Conservation (phyloP, 805 yeast genomes). For the Blastobotrys attinorum region DNA sequence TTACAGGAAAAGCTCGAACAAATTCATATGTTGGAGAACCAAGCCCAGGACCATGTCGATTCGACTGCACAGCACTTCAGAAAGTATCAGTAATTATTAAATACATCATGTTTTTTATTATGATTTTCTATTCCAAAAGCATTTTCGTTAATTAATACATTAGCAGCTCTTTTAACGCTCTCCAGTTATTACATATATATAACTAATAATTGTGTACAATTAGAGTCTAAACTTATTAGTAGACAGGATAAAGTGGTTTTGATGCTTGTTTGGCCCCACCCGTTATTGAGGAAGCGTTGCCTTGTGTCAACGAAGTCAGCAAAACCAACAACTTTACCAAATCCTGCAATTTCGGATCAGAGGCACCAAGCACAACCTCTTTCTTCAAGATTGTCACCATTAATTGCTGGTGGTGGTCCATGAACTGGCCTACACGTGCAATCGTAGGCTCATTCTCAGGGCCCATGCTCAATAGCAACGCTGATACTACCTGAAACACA, state of each 20-base stretch:
- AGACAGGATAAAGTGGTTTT: not conserved
- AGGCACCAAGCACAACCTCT: conserved; percentile 32
- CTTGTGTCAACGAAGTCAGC: conserved; percentile 44
- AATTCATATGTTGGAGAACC: conserved; percentile 20
- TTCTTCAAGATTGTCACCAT: conserved; percentile 56
- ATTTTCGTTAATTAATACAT: not conserved
- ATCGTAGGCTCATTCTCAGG: conserved; percentile 59
- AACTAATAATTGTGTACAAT: not conserved
- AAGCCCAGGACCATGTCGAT: conserved; percentile 2
- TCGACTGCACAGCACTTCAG: not conserved
- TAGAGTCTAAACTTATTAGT: not conserved
- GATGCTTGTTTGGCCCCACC: conserved; percentile 2
- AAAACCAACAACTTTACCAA: conserved; percentile 50
- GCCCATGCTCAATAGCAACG: conserved; percentile 68
- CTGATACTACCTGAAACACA: conserved; percentile 59
- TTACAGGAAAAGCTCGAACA: conserved; percentile 58
- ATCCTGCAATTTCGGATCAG: conserved; percentile 35
- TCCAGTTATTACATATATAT: not conserved
- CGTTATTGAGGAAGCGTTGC: no score
- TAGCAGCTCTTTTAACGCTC: not conserved
- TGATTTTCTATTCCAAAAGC: not conserved
- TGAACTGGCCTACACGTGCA: conserved; percentile 42
- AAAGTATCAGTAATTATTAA: not conserved
- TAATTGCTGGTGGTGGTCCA: conserved; percentile 46
- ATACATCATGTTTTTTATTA: no score